These are phyloP conservation scores for Chenopodium formosanum DNA, from an alignment of 148 eudicot species.

Conservation along the genomic window DNA sequence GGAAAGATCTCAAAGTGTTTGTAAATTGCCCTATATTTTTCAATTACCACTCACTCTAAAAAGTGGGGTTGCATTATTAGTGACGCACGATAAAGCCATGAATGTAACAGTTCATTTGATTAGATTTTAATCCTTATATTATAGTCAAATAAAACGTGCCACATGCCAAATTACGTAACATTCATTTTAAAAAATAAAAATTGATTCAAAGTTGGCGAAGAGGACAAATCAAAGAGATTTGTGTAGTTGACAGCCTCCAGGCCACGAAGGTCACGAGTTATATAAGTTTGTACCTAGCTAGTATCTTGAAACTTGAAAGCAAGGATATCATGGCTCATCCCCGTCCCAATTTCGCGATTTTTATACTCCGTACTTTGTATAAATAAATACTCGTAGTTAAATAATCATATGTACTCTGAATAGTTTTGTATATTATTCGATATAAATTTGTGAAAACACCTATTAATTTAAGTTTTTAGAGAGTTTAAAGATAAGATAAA, in stretches of 20 bases:
- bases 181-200: too few relatives aligned
- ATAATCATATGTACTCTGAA: too few relatives aligned
- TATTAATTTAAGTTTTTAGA: too few relatives aligned
- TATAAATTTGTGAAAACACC: too few relatives aligned
- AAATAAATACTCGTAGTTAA: too few relatives aligned
- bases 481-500: too few relatives aligned
- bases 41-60: not conserved
- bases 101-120: too few relatives aligned
- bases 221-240: not conserved
- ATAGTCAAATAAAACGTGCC: conserved; percentile 5
- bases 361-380: too few relatives aligned
- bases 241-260: not conserved
- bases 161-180: not conserved
- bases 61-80: not conserved
- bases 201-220: not conserved
- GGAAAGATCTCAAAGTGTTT: not conserved
- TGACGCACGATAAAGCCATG: not conserved
- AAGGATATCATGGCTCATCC: too few relatives aligned
- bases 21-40: not conserved
- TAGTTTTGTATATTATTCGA: too few relatives aligned
- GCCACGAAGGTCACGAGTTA: not conserved
- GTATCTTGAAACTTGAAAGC: too few relatives aligned
- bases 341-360: too few relatives aligned
- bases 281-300: not conserved
- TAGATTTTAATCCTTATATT: not conserved